Evolutionary conservation across 1,284 basidiomycete species (phyloP), one percentile per base, ranked within the genome.

Genomic region (Golubevia sp.): DNA sequence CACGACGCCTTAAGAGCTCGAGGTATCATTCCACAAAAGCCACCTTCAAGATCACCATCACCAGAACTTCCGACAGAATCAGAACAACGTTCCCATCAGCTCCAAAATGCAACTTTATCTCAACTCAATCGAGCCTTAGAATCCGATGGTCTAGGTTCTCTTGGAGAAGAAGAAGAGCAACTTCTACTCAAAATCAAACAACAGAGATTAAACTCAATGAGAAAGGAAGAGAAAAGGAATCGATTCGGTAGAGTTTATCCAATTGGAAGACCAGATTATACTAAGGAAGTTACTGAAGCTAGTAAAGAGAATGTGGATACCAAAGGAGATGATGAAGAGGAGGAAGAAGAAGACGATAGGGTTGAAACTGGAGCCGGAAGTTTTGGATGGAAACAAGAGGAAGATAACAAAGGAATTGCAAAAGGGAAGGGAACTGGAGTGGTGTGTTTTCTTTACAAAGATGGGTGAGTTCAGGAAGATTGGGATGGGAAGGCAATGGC

Each of bases 241-340:
- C 88, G 90, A 60, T 97, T 94, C 80, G 94, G 96, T 21, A 86
- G 90, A 53, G 89, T 98, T 56, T 92, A 84, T 84, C 94, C 94
- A 1, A 96, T 99, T 67, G 89, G 90, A 27, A 87, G 96, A 68
- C 93, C 94, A 20, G 95, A 97, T 83, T 99, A 98, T 84, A 96
- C 92, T 34, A 87, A 91, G 57, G 93, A 98, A 78, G 92, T 99
- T 18, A 98, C 95, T 0, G 94, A 98, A 63, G 93, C 92, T 0
- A 97, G 94, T 84, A 89, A 88, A 69, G 83, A 88, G 2, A 86
- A 88, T 67, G 89, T 91, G 59, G 89, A 90, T 21, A 26, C 56
- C 0, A 48, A 66, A 11, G 49, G 27, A 2, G 63, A 54, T 20
- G 30, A 30, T 6, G 90, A 86, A 7, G 91, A 91, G 50, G 85